A percentile compares a stretch with the other conserved stretches of the same genome.
These are phyloP conservation scores for Evansstolkia leycettana DNA, from an alignment of 495 filamentous ascomycete genomes.

Conservation along the genomic window DNA sequence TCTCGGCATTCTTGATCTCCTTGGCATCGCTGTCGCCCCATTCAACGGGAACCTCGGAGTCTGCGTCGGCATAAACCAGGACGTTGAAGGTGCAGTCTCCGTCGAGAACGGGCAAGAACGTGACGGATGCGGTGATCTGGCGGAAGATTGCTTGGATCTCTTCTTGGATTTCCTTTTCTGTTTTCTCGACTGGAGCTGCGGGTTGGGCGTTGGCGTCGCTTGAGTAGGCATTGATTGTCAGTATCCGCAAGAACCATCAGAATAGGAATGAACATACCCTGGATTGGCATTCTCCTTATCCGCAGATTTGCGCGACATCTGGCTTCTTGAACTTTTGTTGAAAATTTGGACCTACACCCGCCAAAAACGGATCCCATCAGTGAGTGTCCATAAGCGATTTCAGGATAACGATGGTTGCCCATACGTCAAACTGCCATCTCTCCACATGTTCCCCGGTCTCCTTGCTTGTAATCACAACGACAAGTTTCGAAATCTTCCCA, in stretches of 20 bases:
- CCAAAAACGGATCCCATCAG: neutral
- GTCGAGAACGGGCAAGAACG: constrained; percentile 85
- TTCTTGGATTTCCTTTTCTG: constrained; percentile 83
- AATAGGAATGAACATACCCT: constrained; percentile 24
- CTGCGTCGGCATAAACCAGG: constrained; percentile 91
- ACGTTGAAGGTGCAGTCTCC: constrained; percentile 98
- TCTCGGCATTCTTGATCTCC: constrained; percentile 91
- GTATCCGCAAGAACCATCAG: too few species aligned
- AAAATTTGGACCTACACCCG: constrained; percentile 55
- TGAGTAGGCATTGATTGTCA: constrained; percentile 1
- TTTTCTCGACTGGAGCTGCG: constrained; percentile 50
- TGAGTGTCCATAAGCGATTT: neutral
- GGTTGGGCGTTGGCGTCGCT: constrained; percentile 21
- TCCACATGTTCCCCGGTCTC: constrained; percentile 94
- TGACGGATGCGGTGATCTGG: constrained; percentile 95
- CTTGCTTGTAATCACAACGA: constrained; percentile 90
- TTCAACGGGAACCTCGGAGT: constrained; percentile 92
- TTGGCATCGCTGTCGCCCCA: constrained; percentile 99
- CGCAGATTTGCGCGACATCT: constrained; percentile 30
- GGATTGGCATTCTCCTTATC: constrained; percentile 53
- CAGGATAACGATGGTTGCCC: constrained; percentile 4
- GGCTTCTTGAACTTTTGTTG: constrained; percentile 40
- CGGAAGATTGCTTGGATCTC: constrained; percentile 95
- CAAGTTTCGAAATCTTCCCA: constrained; percentile 92
- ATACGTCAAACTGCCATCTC: constrained; percentile 94